Base-by-base conservation (phyloP, 148 eudicot species). In the Chenopodium formosanum region DNA sequence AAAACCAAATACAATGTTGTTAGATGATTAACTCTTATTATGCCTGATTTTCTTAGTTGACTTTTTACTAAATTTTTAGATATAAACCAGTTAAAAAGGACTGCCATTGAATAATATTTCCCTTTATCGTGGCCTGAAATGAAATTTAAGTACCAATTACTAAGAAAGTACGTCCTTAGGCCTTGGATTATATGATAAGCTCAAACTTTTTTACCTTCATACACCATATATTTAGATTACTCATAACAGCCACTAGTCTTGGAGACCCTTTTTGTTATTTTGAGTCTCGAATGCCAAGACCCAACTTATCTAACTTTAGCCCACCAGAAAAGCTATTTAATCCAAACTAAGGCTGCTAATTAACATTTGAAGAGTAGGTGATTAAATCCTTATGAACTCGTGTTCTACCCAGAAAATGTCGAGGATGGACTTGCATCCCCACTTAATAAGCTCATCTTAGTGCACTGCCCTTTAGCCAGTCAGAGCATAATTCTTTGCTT, bases 391-490 rank as follows among this genome's bases (percentile, higher is more conserved):
- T 14, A 50, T 50, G 53, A 50, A 9, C 68, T 64, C 10, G 23
- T 64, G 29, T n/a, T 65, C 69, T 16, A 23, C 31, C 69, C 31
- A 2, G 69, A 5, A 23, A 65, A 25, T 65, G 69, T 32, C 69
- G 16, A 7, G 31, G 27, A 25, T 64, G 12, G 11, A 64, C 29
- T 64, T 64, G 25, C 31, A 25, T 7, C 69, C 69, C 31, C 27
- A n/a, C 69, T 65, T 65, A n/a, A n/a, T 65, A n/a, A 65, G 69
- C 69, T 65, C 69, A 23, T 65, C 53, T 50, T 50, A 50, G 53
- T 50, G 53, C 14, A 13, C 13, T 50, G 13, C 53, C 53, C 14
- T 50, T 40, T 40, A 40, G 44, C 44, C 44, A 40, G 44, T 40
- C 44, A 40, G 40, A 37, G 44, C 44, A 5, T 40, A 40, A 40